Percentiles rank a stretch among this genome's conserved stretches.
These are phyloP conservation scores for Termitomyces sp. DNA, from an alignment of 1,284 basidiomycete species.

Conservation along the genomic window DNA sequence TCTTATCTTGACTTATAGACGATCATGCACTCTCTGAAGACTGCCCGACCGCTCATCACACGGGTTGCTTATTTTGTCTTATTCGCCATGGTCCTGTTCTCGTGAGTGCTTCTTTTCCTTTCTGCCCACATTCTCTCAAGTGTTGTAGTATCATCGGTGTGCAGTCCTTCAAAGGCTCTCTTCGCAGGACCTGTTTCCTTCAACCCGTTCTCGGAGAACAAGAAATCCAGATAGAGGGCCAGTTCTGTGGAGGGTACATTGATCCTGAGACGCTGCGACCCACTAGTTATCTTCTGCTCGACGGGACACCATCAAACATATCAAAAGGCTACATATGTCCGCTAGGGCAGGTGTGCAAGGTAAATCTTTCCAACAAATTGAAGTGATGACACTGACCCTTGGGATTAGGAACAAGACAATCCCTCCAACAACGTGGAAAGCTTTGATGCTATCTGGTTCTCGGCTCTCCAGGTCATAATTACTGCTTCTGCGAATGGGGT, in stretches of 20 bases:
- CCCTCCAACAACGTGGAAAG: slow-evolving; percentile 68
- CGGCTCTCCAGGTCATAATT: slow-evolving; percentile 82
- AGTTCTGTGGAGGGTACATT: slow-evolving; percentile 78
- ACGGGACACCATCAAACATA: slow-evolving; percentile 29
- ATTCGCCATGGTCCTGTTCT: slow-evolving; percentile 88
- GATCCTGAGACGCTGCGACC: slow-evolving; percentile 47
- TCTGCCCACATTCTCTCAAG: slow-evolving; percentile 1
- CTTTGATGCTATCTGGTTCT: slow-evolving; percentile 88
- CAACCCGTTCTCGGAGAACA: slow-evolving; percentile 46
- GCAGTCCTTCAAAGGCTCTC: slow-evolving; percentile 84
- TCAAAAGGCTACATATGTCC: slow-evolving; percentile 83
- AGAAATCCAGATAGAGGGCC: slow-evolving; percentile 40
- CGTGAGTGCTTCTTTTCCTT: slow-evolving; percentile 43
- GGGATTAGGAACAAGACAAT: slow-evolving; percentile 57
- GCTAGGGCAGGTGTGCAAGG: slow-evolving; percentile 72
- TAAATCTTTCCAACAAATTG: slow-evolving; percentile 26
- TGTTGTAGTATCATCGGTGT: slow-evolving; percentile 80
- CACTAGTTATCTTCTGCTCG: slow-evolving; percentile 43
- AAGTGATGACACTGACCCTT: slow-evolving; percentile 4
- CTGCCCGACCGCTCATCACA: slow-evolving; percentile 81
- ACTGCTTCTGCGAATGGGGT: slow-evolving; percentile 79
- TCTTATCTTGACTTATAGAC: slow-evolving; percentile 46
- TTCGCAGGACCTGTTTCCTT: slow-evolving; percentile 62
- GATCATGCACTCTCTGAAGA: slow-evolving; percentile 91
- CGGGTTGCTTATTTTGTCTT: slow-evolving; percentile 89